Conservation (phyloP, 2,329 filamentous ascomycete genomes). For the Phaeosphaeria sp. region DNA sequence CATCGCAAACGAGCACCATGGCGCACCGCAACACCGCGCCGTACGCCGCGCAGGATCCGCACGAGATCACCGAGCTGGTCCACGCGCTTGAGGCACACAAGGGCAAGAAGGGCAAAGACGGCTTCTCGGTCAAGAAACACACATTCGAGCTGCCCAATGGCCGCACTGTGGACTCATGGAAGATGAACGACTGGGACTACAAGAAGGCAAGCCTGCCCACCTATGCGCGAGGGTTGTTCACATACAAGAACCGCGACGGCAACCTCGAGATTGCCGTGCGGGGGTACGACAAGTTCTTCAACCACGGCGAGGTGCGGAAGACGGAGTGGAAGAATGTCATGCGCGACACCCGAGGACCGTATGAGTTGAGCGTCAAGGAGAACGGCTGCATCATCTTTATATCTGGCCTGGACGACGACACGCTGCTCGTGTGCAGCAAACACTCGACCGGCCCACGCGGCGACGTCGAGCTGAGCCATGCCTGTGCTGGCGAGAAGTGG, state of each 20-base stretch:
- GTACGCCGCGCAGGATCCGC: conserved; percentile 71
- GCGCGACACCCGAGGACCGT: conserved; percentile 79
- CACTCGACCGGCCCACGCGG: conserved; percentile 87
- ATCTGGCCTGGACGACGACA: conserved; percentile 85
- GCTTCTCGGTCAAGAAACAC: conserved; percentile 80
- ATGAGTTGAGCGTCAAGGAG: conserved; percentile 96
- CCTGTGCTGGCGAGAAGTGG: conserved; percentile 80
- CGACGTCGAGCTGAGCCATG: conserved; percentile 79
- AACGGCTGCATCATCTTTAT: conserved; percentile 99
- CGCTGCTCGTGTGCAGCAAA: conserved; percentile 96
- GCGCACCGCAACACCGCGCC: conserved; percentile 62
- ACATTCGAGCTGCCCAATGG: conserved; percentile 73
- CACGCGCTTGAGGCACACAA: conserved; percentile 67
- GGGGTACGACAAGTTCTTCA: conserved; percentile 99
- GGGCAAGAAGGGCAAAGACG: conserved; percentile 52
- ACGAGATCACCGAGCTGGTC: conserved; percentile 72
- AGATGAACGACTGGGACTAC: conserved; percentile 94
- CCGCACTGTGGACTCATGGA: conserved; percentile 86
- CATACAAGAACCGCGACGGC: conserved; percentile 70
- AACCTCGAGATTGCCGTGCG: conserved; percentile 80
- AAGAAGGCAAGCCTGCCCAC: conserved; percentile 86
- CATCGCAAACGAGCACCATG: conserved; percentile 52
- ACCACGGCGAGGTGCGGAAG: conserved; percentile 78
- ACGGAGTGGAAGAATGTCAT: conserved; percentile 86
- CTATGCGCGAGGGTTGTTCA: conserved; percentile 93